Percentiles rank a stretch among this genome's conserved stretches.
phyloP scores from a whole-genome alignment of 805 yeast species.

The Komagataella pastoris region DNA sequence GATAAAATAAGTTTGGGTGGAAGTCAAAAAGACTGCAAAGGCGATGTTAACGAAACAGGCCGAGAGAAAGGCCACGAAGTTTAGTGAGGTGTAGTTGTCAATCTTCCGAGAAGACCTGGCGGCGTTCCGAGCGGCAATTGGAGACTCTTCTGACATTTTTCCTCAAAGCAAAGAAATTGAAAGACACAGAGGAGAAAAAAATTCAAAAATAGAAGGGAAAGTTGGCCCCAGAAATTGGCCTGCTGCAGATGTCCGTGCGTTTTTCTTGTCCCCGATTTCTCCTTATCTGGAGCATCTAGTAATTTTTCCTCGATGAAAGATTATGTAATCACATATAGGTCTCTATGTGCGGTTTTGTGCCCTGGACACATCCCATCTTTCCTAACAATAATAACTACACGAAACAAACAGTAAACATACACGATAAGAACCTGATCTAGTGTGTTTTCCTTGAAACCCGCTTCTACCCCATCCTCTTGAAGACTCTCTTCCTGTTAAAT shows the following conservation, averaged over 20 bases:
- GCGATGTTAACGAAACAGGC: conserved; percentile 11
- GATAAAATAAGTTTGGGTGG: conserved; percentile 18
- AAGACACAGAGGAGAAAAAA: background rate
- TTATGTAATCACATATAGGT: background rate
- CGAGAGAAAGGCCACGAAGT: conserved; percentile 13
- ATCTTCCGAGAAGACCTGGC: conserved; percentile 3
- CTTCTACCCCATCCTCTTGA: background rate
- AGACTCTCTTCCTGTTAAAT: conserved; percentile 20
- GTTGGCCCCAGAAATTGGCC: background rate
- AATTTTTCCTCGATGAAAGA: background rate
- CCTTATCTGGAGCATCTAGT: background rate
- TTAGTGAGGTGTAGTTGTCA: conserved; percentile 9
- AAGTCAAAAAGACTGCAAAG: conserved; percentile 15
- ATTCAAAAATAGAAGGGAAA: background rate
- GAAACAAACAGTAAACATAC: background rate
- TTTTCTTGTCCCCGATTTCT: background rate
- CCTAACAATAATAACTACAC: background rate
- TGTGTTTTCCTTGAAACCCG: background rate
- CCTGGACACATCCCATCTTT: background rate
- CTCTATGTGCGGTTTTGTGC: background rate
- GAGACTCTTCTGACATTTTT: background rate
- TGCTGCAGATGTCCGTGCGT: background rate
- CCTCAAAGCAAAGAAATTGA: background rate
- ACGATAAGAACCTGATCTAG: background rate
- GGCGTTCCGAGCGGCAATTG: background rate